Evolutionary conservation across 768 basidiomycete genomes (phyloP).

Genomic region (Gymnopilus junonius): DNA sequence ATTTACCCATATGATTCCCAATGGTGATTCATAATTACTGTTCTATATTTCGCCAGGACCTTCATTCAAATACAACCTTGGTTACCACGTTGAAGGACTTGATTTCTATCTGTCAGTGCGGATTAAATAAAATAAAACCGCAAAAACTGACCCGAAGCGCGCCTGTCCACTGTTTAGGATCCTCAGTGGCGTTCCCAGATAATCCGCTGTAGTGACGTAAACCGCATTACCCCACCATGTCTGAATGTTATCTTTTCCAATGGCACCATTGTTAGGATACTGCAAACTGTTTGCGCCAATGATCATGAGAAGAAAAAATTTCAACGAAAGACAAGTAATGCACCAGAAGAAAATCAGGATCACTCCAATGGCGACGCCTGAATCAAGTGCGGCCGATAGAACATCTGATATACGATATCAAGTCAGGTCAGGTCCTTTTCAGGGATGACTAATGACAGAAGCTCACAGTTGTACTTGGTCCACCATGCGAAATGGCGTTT

Average conservation of each 20-base stretch:
- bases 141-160: constrained; percentile 14
- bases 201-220: constrained; percentile 13
- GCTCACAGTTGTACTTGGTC: constrained; percentile 73
- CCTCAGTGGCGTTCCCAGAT: constrained; percentile 14
- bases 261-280: constrained; percentile 42
- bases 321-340: not conserved
- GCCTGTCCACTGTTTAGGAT: constrained; percentile 13
- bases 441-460: not conserved
- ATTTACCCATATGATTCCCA: too few relatives aligned
- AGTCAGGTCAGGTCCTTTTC: not conserved
- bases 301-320: not conserved
- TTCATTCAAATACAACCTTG: too few relatives aligned
- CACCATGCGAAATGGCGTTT: constrained; percentile 68
- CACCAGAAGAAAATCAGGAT: constrained; percentile 63
- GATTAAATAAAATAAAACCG: not conserved
- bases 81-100: not conserved
- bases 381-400: constrained; percentile 71
- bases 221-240: constrained; percentile 39
- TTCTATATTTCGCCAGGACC: too few relatives aligned
- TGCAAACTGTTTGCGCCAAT: constrained; percentile 26
- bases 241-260: constrained; percentile 32
- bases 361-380: constrained; percentile 64
- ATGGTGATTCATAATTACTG: too few relatives aligned
- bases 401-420: constrained; percentile 50
- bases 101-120: not conserved